Base-by-base conservation (phyloP, 305 asterid genomes). In the Euphrasia arctica region DNA sequence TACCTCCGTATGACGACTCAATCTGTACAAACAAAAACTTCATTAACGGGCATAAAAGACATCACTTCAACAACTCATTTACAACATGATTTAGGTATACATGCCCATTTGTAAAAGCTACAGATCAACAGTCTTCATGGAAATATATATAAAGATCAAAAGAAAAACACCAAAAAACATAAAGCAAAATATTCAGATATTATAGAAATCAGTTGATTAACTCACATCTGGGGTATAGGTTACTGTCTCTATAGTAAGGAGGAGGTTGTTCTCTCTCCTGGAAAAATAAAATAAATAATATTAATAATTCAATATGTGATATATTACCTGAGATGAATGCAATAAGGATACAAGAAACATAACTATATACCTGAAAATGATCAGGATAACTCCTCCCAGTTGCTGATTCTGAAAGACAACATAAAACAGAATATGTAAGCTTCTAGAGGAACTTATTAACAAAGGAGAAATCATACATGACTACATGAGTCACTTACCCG, bases 191-290 rank as follows among this genome's bases (percentile, higher is more conserved):
- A 36, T 36, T n/a, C 5, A 18, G 22, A 18, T 4, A 32, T 32
- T 32, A 4, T 4, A 32, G 39, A 32, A 32, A 32, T 32, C 39
- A 32, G 39, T 9, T 41, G 13, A 50, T 50, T 67, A 29, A 80
- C 88, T 75, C 65, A 83, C 88, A 18, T 80, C 77, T 72, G 56
- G 63, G 83, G 60, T 72, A 73, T 57, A 62, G 22, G 58, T 57
- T 69, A 66, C 28, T 49, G 63, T 74, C 61, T 67, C 75, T 78
- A 64, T 60, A 69, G 68, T 73, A 69, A 66, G 74, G 77, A 66
- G 75, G 75, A 42, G 73, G 64, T 13, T 48, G 82, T 56, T 74
- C 83, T 62, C 74, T 71, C 43, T 76, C 62, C 88, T 78, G 82
- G 80, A 70, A 70, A 41, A 55, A 43, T 11, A 47, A 52, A 11